Evolutionary conservation across 2,329 filamentous ascomycete genomes (phyloP).

Genomic region (Apiospora hydei): DNA sequence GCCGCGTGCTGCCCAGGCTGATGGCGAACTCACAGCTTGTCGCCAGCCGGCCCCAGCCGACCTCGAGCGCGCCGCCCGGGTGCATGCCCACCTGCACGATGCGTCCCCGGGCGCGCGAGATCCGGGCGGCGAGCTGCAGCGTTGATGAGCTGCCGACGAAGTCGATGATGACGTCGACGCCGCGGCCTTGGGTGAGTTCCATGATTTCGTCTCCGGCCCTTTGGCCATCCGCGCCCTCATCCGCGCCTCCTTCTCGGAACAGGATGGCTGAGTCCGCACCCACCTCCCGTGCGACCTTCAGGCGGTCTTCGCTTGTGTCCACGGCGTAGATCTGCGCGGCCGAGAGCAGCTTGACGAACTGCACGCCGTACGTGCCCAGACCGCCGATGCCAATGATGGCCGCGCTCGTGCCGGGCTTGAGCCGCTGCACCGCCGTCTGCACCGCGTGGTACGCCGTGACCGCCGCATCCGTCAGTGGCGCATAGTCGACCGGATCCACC

Average conservation of each 20-base stretch:
- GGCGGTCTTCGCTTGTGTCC: conserved; percentile 27
- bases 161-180: conserved; percentile 42
- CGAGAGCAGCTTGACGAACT: conserved; percentile 32
- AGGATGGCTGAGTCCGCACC: conserved; percentile 29
- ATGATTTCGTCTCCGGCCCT: conserved; percentile 31
- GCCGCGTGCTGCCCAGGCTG: conserved; percentile 32
- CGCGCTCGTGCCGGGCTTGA: conserved; percentile 32
- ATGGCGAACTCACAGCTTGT: conserved; percentile 34
- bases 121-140: conserved; percentile 30
- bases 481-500: conserved; percentile 30
- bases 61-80: conserved; percentile 29
- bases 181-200: conserved; percentile 37
- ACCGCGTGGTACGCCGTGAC: conserved; percentile 33
- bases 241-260: conserved; percentile 21
- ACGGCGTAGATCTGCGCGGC: conserved; percentile 30
- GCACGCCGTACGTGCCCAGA: conserved; percentile 32
- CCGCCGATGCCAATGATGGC: conserved; percentile 32
- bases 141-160: conserved; percentile 32
- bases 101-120: conserved; percentile 31
- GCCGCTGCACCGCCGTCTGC: conserved; percentile 27
- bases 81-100: conserved; percentile 33
- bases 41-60: conserved; percentile 32
- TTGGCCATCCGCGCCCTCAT: neutral
- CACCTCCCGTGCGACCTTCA: conserved; percentile 27
- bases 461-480: conserved; percentile 32